Percentiles rank a stretch among this genome's conserved stretches.
Conservation (phyloP, 2,329 filamentous ascomycete species). For the Fusarium vanettenii region DNA sequence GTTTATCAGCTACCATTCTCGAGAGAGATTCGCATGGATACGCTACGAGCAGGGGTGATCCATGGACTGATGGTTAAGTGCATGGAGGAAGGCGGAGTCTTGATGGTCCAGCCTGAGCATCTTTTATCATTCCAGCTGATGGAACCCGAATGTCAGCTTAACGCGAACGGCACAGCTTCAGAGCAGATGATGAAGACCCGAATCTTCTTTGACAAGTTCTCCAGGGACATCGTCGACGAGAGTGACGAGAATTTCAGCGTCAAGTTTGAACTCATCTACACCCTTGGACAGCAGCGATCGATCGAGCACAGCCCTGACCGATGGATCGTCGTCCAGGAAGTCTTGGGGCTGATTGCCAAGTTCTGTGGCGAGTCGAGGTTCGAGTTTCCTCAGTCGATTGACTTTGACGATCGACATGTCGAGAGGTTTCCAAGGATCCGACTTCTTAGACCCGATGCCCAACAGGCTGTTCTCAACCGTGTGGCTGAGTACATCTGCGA, state of each 20-base stretch:
- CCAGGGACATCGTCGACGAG: slow-evolving; percentile 72
- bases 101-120: slow-evolving; percentile 73
- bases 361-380: slow-evolving; percentile 46
- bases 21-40: slow-evolving; percentile 54
- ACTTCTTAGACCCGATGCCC: slow-evolving; percentile 54
- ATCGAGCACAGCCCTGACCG: slow-evolving; percentile 66
- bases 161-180: slow-evolving; percentile 42
- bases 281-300: slow-evolving; percentile 63
- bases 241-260: slow-evolving; percentile 72
- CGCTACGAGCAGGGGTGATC: slow-evolving; percentile 50
- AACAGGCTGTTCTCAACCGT: slow-evolving; percentile 40
- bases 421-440: slow-evolving; percentile 62
- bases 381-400: slow-evolving; percentile 53
- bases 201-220: slow-evolving; percentile 55
- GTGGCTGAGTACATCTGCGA: slow-evolving; percentile 57
- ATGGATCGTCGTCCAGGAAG: slow-evolving; percentile 66
- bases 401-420: slow-evolving; percentile 47
- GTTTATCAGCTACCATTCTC: slow-evolving; percentile 71
- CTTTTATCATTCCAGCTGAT: slow-evolving; percentile 73
- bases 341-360: slow-evolving; percentile 58
- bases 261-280: slow-evolving; percentile 73
- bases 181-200: slow-evolving; percentile 53
- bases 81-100: slow-evolving; percentile 61
- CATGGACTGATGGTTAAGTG: slow-evolving; percentile 57
- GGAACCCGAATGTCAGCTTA: slow-evolving; percentile 62